These are phyloP conservation scores for Hibiscus tridactylites DNA, from an alignment of 345 rosid genomes.

Conservation along the genomic window DNA sequence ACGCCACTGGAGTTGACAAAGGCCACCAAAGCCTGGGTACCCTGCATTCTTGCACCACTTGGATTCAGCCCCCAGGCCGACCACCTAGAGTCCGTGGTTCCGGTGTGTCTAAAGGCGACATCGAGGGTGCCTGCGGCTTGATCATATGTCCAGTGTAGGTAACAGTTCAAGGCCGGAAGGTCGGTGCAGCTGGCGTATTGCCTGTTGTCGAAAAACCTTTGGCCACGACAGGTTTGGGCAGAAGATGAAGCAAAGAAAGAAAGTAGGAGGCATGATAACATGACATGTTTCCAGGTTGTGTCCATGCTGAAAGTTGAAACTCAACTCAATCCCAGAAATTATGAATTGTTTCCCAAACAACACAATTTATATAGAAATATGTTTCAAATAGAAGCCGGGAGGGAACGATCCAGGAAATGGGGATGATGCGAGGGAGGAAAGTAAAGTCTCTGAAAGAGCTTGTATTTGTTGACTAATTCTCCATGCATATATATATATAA, in stretches of 20 bases:
- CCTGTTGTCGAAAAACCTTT: constrained; percentile 28
- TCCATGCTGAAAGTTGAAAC: constrained; percentile 6
- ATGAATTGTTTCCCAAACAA: not conserved
- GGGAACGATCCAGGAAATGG: not conserved
- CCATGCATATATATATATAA: not conserved
- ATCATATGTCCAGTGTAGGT: constrained; percentile 57
- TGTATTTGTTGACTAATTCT: constrained; percentile 8
- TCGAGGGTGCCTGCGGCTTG: constrained; percentile 31
- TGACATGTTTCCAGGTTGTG: not conserved
- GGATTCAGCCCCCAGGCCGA: constrained; percentile 73
- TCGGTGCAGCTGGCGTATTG: constrained; percentile 25
- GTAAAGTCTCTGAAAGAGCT: not conserved
- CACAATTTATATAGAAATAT: not conserved
- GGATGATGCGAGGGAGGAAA: not conserved
- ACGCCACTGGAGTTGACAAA: constrained; percentile 31
- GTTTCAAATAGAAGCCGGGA: not conserved
- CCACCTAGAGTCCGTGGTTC: constrained; percentile 38
- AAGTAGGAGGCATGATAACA: constrained; percentile 12
- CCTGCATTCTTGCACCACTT: constrained; percentile 22
- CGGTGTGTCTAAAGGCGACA: constrained; percentile 47
- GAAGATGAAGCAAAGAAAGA: constrained; percentile 14
- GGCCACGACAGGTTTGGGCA: constrained; percentile 31
- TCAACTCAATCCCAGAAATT: not conserved
- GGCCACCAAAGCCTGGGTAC: constrained; percentile 62
- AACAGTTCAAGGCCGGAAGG: constrained; percentile 43